phyloP scores from a whole-genome alignment of 2,329 filamentous ascomycete species.

The Colletotrichum ledebouriae region DNA sequence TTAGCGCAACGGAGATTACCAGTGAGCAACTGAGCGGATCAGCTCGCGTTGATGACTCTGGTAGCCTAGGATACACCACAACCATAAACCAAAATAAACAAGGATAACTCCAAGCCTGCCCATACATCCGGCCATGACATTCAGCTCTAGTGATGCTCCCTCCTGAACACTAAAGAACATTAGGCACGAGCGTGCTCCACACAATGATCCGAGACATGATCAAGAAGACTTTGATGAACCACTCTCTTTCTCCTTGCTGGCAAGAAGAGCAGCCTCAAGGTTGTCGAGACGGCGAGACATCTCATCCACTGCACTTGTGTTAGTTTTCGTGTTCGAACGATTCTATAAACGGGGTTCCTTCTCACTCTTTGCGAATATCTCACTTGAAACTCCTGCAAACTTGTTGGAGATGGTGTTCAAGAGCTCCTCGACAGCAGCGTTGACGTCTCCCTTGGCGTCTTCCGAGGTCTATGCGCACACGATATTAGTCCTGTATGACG shows the following conservation, averaged over 20 bases:
- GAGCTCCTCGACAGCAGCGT: constrained; percentile 86
- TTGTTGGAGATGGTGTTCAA: constrained; percentile 87
- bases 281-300: constrained; percentile 90
- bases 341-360: constrained; percentile 39
- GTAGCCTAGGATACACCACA: constrained; percentile 31
- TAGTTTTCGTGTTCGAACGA: neutral
- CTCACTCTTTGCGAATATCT: constrained; percentile 90
- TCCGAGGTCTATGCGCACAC: constrained; percentile 53
- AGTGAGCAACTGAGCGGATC: constrained; percentile 21
- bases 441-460: constrained; percentile 71
- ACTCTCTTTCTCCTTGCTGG: constrained; percentile 62
- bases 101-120: constrained; percentile 21
- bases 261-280: constrained; percentile 79
- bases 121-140: constrained; percentile 8
- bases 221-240: constrained; percentile 54
- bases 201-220: neutral
- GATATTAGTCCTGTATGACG: neutral
- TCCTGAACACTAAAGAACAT: constrained; percentile 27
- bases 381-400: constrained; percentile 85
- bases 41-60: constrained; percentile 34
- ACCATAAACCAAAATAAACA: constrained; percentile 30
- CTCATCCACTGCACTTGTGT: constrained; percentile 81
- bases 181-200: constrained; percentile 4
- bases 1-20: constrained; percentile 15
- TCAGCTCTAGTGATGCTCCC: constrained; percentile 17